Base-by-base conservation (phyloP, 257 asterid species). In the Solanum piurae region DNA sequence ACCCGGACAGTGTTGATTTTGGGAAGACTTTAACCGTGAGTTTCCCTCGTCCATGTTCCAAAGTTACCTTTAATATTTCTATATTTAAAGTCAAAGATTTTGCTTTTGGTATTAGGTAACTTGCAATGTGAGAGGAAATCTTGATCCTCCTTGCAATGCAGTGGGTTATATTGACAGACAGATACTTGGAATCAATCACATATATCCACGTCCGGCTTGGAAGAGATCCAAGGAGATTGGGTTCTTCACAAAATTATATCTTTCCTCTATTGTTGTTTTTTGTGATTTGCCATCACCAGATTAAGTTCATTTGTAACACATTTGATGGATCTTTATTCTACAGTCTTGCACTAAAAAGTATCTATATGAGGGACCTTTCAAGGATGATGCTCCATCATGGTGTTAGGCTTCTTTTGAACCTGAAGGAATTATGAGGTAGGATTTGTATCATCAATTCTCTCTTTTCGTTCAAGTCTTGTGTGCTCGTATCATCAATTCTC, bases 331-430 rank as follows among this genome's bases (percentile, higher is more conserved):
- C 52, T n/a, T 88, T 86, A 64, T 40, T 69, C 58, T 92, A 85
- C 88, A 95, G 98, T 93, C 92, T 42, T 95, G 98, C 93, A 93
- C 98, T 9, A 88, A 87, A 38, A 85, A 21, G 85, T 95, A 95
- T 46, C 98, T 98, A 72, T 83, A 87, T 5, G 95, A 90, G 90
- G 98, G 98, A 14, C 94, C 94, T 83, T 93, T 93, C 37, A 88
- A 94, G 29, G 87, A 86, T 86, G 94, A 93, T 92, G 95, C 98
- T 64, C 96, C 98, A 40, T 83, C 91, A 3, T 95, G 98, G 98
- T 95, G 98, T 86, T 90, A 92, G 86, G 98, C 95, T 6, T 94
- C 96, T 49, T 95, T 93, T 89, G 98, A 95, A 88, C 98, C 98
- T 14, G 98, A 95, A 93, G 98, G 98, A 87, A 88, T 94, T 88